These are phyloP conservation scores for Leishmania arabica DNA, from an alignment of 208 protist species.

Conservation along the genomic window DNA sequence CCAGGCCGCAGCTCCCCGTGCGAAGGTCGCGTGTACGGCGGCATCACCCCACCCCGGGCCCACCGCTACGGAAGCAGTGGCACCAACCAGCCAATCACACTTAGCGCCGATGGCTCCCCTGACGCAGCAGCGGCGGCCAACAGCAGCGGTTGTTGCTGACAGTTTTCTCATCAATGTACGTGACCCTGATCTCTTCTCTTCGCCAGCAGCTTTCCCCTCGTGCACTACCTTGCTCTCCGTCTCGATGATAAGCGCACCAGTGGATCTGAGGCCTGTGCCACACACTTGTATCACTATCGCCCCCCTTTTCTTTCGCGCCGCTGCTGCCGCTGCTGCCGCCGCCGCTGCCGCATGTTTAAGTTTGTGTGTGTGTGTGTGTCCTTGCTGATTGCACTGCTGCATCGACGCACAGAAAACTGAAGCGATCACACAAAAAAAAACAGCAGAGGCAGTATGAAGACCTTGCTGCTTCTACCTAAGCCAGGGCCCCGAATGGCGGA, in stretches of 20 bases:
- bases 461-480: not conserved
- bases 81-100: conserved; percentile 13
- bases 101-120: conserved; percentile 5
- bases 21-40: conserved; percentile 22
- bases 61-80: conserved; percentile 32
- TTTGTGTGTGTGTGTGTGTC: not conserved
- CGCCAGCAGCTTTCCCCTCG: too few species aligned
- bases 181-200: not conserved
- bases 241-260: not conserved
- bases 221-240: not conserved
- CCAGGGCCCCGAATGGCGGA: not conserved
- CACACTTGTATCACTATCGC: not conserved
- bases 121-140: conserved; percentile 3
- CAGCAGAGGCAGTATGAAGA: not conserved
- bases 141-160: conserved; percentile 21
- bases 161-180: not conserved
- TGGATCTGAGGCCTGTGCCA: not conserved
- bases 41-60: conserved; percentile 23
- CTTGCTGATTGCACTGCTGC: not conserved
- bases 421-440: not conserved
- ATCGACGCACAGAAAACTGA: not conserved
- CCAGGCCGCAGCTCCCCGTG: conserved; percentile 1
- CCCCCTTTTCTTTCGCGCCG: not conserved
- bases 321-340: too few species aligned
- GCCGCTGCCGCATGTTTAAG: not conserved